phyloP scores from a whole-genome alignment of 2,329 filamentous ascomycete genomes.

The Aulographum hederae region DNA sequence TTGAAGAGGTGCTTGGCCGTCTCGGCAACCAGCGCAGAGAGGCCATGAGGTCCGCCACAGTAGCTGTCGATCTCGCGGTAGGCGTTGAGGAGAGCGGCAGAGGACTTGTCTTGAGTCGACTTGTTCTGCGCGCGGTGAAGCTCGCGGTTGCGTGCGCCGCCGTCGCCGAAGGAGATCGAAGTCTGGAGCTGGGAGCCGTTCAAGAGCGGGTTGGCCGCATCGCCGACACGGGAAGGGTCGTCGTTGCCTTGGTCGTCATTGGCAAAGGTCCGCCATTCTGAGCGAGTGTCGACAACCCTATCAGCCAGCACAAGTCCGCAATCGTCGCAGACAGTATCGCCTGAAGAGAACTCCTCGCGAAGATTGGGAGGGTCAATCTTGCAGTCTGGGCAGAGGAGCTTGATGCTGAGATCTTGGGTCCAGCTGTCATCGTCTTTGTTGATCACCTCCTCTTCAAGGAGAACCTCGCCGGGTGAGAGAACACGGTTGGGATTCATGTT shows the following conservation, averaged over 20 bases:
- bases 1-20: constrained; percentile 93
- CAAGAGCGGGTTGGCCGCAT: constrained; percentile 74
- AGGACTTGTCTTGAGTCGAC: constrained; percentile 61
- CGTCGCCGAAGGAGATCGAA: constrained; percentile 67
- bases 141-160: constrained; percentile 51
- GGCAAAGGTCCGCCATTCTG: constrained; percentile 96
- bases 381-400: constrained; percentile 78
- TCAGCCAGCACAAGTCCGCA: constrained; percentile 84
- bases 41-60: constrained; percentile 59
- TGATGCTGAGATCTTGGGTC: constrained; percentile 73
- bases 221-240: constrained; percentile 94
- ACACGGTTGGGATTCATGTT: not conserved
- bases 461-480: constrained; percentile 26
- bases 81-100: constrained; percentile 63
- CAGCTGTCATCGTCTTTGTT: constrained; percentile 29
- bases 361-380: constrained; percentile 82
- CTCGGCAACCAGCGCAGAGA: constrained; percentile 51
- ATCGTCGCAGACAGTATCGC: constrained; percentile 81
- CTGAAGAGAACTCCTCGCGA: constrained; percentile 78
- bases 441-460: constrained; percentile 14
- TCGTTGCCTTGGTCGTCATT: constrained; percentile 96
- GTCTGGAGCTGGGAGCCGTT: constrained; percentile 84
- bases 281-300: constrained; percentile 85
- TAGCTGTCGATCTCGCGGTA: constrained; percentile 77
- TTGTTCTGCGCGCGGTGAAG: constrained; percentile 74